Evolutionary conservation across 2,329 filamentous ascomycete genomes (phyloP), one percentile per base, ranked within the genome.

Genomic region (Dryadomyces sulphureus): DNA sequence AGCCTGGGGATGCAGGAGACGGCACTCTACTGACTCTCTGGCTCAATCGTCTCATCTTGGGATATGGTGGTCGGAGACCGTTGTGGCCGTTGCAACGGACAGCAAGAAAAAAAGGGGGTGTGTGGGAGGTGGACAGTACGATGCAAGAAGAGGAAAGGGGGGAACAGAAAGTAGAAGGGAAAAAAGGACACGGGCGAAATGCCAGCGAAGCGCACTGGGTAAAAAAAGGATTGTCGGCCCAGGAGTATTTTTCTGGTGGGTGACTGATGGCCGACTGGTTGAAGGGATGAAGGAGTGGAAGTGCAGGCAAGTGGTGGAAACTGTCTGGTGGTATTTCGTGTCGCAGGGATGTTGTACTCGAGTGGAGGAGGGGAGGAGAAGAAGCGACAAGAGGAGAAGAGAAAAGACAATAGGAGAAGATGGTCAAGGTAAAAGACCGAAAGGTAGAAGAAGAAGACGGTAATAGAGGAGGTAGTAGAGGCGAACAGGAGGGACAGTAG

Each of bases 21-120:
- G 47, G 51, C 57, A 57, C 55, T 53, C 53, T 50, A 79, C 85
- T 75, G 79, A 94, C 88, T 83, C 85, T 86, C 74, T 94, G 87
- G 69, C 88, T 84, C 68, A 96, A 94, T 65, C 87, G 84, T 73
- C 94, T 95, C 90, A 96, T 95, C 67, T 45, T 48, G 17, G 12
- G 8, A 22, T 38, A 21, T 34, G 11, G 21, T 21, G 25, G 38
- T 27, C 38, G 21, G 36, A 19, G 38, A 21, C 27, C 22, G 14
- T 27, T 41, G 5, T 41, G 22, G 38, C 38, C n/a, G n/a, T 17
- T 17, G 38, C 38, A 19, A 7, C 27, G 24, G 16, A 25, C 17
- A 19, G 20, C 20, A 25, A 17, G 16, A 17, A 7, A 27, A 24
- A 27, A 41, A 12, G 24, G n/a, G 16, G 39, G 7, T 22, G 24